phyloP scores from a whole-genome alignment of 805 yeast species.

The Wickerhamomyces tratensis region DNA sequence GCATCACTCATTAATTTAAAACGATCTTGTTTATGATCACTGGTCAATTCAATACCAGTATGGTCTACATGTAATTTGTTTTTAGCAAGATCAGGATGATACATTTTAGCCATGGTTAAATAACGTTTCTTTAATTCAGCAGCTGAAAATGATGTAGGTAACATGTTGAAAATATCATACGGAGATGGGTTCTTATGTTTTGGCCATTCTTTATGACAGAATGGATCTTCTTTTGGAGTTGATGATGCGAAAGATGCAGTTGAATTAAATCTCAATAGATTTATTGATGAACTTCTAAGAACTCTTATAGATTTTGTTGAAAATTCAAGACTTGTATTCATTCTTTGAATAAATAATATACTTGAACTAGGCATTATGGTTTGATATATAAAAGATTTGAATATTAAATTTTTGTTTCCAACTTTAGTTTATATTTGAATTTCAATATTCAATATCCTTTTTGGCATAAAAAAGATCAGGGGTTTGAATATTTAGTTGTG shows the following conservation, averaged over 20 bases:
- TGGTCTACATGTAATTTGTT: conserved; percentile 17
- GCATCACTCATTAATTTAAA: conserved; percentile 51
- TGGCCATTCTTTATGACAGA: conserved; percentile 44
- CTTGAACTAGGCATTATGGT: too few species aligned
- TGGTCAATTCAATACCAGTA: conserved; percentile 22
- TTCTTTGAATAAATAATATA: too few species aligned
- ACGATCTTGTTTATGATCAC: conserved; percentile 21
- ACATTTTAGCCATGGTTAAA: conserved; percentile 55
- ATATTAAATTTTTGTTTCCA: too few species aligned
- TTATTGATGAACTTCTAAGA: too few species aligned
- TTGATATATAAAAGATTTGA: too few species aligned
- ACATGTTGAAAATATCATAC: conserved; percentile 51
- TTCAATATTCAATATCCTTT: too few species aligned
- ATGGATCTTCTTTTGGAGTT: conserved; percentile 4
- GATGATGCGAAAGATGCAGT: conserved; percentile 33
- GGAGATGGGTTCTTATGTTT: conserved; percentile 48
- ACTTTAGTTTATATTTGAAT: too few species aligned
- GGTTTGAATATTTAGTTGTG: too few species aligned
- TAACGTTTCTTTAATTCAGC: conserved; percentile 37
- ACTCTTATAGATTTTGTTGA: too few species aligned
- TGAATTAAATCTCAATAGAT: too few species aligned
- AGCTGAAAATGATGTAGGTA: conserved; percentile 24
- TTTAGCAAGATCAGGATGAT: conserved; percentile 66
- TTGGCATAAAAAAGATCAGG: too few species aligned
- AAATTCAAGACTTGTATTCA: too few species aligned